A percentile compares a stretch with the other conserved stretches of the same genome.
Conservation (phyloP, 805 yeast species). For the Cyberlindnera sargentensis region DNA sequence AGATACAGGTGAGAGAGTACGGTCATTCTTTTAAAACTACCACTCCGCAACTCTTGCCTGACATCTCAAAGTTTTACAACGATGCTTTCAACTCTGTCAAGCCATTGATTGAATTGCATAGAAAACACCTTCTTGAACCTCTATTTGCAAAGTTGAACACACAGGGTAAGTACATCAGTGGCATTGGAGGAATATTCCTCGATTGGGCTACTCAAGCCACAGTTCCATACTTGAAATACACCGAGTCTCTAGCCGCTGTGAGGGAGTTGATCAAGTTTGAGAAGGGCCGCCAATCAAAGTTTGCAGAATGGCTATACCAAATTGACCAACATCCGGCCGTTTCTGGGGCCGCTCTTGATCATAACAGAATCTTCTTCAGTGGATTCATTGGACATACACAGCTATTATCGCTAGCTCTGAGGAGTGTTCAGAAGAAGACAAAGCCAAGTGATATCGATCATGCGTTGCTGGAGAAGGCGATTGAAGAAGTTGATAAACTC, state of each 20-base stretch:
- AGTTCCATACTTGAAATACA: slow-evolving; percentile 49
- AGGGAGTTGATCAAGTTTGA: slow-evolving; percentile 48
- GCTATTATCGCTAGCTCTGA: slow-evolving; percentile 54
- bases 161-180: slow-evolving; percentile 61
- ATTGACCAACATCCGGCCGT: slow-evolving; percentile 43
- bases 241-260: slow-evolving; percentile 53
- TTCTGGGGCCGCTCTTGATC: slow-evolving; percentile 34
- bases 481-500: slow-evolving; percentile 46
- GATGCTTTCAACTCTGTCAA: slow-evolving; percentile 52
- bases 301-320: slow-evolving; percentile 52
- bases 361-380: slow-evolving; percentile 49
- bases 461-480: slow-evolving; percentile 42
- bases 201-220: slow-evolving; percentile 59
- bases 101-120: slow-evolving; percentile 50
- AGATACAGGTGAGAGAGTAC: slow-evolving; percentile 52
- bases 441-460: slow-evolving; percentile 45
- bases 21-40: slow-evolving; percentile 36
- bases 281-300: slow-evolving; percentile 31
- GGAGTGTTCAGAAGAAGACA: slow-evolving; percentile 48
- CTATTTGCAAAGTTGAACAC: slow-evolving; percentile 47
- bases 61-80: slow-evolving; percentile 48
- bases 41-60: slow-evolving; percentile 37
- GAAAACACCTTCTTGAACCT: slow-evolving; percentile 47
- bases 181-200: slow-evolving; percentile 54
- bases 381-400: slow-evolving; percentile 50